Evolutionary conservation across 2,329 filamentous ascomycete species (phyloP).

Genomic region (Boeremia lycopersici): DNA sequence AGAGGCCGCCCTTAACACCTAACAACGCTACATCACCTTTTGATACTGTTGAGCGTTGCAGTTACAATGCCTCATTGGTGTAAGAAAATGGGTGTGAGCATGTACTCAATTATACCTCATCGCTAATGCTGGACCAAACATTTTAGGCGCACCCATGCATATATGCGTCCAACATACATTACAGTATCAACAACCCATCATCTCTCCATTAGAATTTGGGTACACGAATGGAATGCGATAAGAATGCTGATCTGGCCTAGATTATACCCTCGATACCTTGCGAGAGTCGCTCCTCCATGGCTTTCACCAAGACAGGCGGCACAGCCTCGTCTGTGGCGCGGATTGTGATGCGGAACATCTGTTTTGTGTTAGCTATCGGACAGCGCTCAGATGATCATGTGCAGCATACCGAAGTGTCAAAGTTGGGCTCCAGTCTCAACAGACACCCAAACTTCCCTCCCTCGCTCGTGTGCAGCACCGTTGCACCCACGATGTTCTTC

Average conservation of each 20-base stretch:
- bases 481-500: conserved; percentile 92
- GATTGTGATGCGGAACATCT: conserved; percentile 97
- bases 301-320: conserved; percentile 76
- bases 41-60: not conserved
- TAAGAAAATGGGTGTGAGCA: conserved; percentile 1
- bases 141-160: conserved; percentile 12
- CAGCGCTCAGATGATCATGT: not conserved
- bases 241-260: conserved; percentile 14
- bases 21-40: not conserved
- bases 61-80: not conserved
- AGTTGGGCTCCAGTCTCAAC: conserved; percentile 92
- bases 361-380: conserved; percentile 24
- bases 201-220: not conserved
- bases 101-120: conserved; percentile 1
- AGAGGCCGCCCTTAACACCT: not conserved
- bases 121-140: conserved; percentile 1
- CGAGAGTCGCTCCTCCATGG: conserved; percentile 84
- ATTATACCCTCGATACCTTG: conserved; percentile 53
- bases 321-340: conserved; percentile 92
- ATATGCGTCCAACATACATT: conserved; percentile 21
- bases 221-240: conserved; percentile 6
- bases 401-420: conserved; percentile 77
- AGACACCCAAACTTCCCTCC: conserved; percentile 94
- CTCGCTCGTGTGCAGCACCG: conserved; percentile 80
- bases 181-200: conserved; percentile 15